Evolutionary conservation across 805 yeast genomes (phyloP).

Genomic region (Diddensiella caesifluorescens): DNA sequence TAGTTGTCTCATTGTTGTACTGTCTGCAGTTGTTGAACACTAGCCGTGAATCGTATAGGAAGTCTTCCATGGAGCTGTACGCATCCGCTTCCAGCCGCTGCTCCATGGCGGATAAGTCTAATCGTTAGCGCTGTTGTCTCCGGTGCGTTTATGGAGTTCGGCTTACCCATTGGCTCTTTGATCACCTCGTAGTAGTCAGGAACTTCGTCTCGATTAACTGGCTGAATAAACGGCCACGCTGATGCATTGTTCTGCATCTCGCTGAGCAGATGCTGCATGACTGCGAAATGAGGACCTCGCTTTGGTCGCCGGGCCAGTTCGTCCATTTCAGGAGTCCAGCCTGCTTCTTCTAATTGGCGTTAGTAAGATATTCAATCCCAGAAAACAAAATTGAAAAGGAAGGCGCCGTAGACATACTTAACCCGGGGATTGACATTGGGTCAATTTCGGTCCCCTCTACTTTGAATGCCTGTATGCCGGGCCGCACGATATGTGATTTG

Average conservation of each 20-base stretch:
- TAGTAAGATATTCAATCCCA: too few relatives aligned
- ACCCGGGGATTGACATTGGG: slow-evolving; percentile 83
- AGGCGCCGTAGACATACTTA: slow-evolving; percentile 31
- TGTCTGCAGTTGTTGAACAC: slow-evolving; percentile 87
- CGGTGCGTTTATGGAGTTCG: too few relatives aligned
- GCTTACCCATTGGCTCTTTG: slow-evolving; percentile 85
- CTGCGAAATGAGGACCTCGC: slow-evolving; percentile 89
- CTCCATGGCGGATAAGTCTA: slow-evolving; percentile 83
- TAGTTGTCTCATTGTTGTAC: slow-evolving; percentile 90
- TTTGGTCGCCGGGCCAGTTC: slow-evolving; percentile 92
- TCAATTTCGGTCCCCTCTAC: slow-evolving; percentile 44
- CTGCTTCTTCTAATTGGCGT: slow-evolving; percentile 56
- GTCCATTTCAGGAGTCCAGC: slow-evolving; percentile 99
- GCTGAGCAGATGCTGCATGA: slow-evolving; percentile 80
- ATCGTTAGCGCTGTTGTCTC: too few relatives aligned
- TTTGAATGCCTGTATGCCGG: slow-evolving; percentile 72
- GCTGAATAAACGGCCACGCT: slow-evolving; percentile 95
- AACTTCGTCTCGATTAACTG: slow-evolving; percentile 90
- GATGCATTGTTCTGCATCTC: slow-evolving; percentile 93
- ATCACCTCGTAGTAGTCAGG: slow-evolving; percentile 95
- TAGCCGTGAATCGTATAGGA: slow-evolving; percentile 79
- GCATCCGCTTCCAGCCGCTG: slow-evolving; percentile 85
- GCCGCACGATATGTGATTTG: slow-evolving; percentile 70
- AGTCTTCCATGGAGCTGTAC: slow-evolving; percentile 86
- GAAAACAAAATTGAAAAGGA: not conserved